phyloP scores from a whole-genome alignment of 305 asterid genomes.

The Plantago coronopus region DNA sequence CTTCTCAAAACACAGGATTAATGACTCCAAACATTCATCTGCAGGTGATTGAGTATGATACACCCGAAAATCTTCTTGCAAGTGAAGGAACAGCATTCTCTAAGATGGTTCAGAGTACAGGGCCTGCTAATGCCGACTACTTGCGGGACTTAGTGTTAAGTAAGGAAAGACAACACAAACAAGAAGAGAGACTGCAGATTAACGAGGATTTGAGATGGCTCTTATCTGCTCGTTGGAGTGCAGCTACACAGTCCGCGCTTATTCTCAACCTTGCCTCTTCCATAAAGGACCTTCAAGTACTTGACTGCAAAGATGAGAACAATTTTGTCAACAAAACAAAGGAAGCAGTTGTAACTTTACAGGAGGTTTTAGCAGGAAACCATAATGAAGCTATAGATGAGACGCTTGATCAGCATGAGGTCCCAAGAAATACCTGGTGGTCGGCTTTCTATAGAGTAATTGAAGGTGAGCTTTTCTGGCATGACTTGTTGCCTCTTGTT shows the following conservation, averaged over 20 bases:
- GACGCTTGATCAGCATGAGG: slow-evolving; percentile 45
- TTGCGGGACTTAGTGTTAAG: slow-evolving; percentile 47
- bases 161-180: slow-evolving; percentile 25
- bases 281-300: slow-evolving; percentile 40
- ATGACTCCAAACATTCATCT: neutral
- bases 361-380: slow-evolving; percentile 55
- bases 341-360: slow-evolving; percentile 57
- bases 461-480: slow-evolving; percentile 42
- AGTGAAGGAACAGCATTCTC: slow-evolving; percentile 57
- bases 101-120: slow-evolving; percentile 76
- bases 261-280: slow-evolving; percentile 45
- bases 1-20: neutral
- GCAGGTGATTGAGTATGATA: slow-evolving; percentile 68
- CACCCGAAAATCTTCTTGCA: slow-evolving; percentile 61
- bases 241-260: slow-evolving; percentile 53
- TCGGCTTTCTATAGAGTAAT: slow-evolving; percentile 55
- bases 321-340: slow-evolving; percentile 45
- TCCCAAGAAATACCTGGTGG: slow-evolving; percentile 61
- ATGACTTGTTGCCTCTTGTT: neutral
- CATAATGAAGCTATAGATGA: slow-evolving; percentile 48
- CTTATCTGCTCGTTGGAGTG: slow-evolving; percentile 54
- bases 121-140: slow-evolving; percentile 77
- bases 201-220: slow-evolving; percentile 36
- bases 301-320: slow-evolving; percentile 29
- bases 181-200: slow-evolving; percentile 23